A percentile compares a stretch with the other conserved stretches of the same genome.
Evolutionary conservation across 2,329 filamentous ascomycete genomes (phyloP).

Genomic region (Colletotrichum sp.): DNA sequence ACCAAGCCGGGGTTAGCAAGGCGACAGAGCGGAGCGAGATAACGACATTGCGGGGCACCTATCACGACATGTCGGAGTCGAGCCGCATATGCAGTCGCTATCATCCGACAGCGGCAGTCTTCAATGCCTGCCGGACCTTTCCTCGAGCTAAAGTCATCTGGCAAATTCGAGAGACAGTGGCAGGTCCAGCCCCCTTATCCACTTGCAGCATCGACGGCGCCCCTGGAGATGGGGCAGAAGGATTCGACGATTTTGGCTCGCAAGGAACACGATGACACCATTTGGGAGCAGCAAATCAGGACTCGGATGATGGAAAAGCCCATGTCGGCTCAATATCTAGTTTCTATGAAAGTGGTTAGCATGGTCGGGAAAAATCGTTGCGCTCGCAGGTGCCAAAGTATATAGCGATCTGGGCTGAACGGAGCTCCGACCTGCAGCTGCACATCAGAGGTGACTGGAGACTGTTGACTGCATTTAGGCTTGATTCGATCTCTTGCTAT

Average conservation of each 20-base stretch:
- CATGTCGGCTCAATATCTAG: background rate
- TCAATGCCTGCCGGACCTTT: background rate
- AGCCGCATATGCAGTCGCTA: background rate
- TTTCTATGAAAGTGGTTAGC: background rate
- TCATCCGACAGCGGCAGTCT: background rate
- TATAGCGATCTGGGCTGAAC: background rate
- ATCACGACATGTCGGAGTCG: background rate
- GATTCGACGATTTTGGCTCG: background rate
- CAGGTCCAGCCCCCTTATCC: background rate
- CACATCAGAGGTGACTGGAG: background rate
- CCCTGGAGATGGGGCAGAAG: background rate
- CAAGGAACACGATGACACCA: background rate
- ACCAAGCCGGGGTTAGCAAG: background rate
- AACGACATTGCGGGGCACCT: slow-evolving; percentile 12
- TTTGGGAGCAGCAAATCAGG: background rate
- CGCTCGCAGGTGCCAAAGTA: background rate
- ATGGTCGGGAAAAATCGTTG: slow-evolving; percentile 4
- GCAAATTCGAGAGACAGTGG: background rate
- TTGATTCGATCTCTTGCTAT: accelerated
- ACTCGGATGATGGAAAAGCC: background rate
- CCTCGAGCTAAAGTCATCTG: accelerated
- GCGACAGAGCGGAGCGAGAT: slow-evolving; percentile 11
- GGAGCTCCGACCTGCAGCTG: background rate
- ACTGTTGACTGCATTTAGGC: background rate
- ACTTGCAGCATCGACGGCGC: background rate